Percentiles rank a stretch among this genome's conserved stretches.
These are phyloP conservation scores for Coniosporium tulheliwenetii DNA, from an alignment of 2,329 filamentous ascomycete genomes.

Conservation along the genomic window DNA sequence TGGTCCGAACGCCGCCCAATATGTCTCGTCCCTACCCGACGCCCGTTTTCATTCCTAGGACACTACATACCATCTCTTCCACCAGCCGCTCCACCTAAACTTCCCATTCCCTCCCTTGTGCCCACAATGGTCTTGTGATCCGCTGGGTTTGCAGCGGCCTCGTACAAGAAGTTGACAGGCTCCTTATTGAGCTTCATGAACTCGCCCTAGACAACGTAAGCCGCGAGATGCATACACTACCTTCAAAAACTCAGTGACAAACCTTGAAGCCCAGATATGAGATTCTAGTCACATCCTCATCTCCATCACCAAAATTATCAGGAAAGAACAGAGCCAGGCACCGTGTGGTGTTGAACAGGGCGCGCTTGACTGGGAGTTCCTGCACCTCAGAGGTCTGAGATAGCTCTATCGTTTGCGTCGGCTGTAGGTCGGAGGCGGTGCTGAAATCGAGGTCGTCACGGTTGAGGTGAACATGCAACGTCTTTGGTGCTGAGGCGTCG, in stretches of 20 bases:
- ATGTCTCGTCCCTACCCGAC: too few relatives aligned
- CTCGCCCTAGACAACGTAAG: constrained; percentile 39
- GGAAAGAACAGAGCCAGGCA: constrained; percentile 74
- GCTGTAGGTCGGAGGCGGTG: constrained; percentile 49
- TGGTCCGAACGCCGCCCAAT: too few relatives aligned
- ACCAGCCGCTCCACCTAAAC: too few relatives aligned
- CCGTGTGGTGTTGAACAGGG: constrained; percentile 74
- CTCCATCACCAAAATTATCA: constrained; percentile 67
- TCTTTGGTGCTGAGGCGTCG: constrained; percentile 56
- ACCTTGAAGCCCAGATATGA: constrained; percentile 75
- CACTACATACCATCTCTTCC: too few relatives aligned
- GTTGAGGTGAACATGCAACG: constrained; percentile 79
- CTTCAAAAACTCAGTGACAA: too few relatives aligned
- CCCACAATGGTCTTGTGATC: constrained; percentile 52
- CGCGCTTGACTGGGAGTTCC: constrained; percentile 77
- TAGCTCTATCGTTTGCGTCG: constrained; percentile 64
- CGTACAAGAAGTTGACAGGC: constrained; percentile 77
- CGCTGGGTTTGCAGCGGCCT: constrained; percentile 78
- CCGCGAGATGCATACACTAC: too few relatives aligned
- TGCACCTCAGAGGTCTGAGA: constrained; percentile 68
- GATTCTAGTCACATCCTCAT: constrained; percentile 63
- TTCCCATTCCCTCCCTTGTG: too few relatives aligned
- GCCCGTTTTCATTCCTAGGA: too few relatives aligned
- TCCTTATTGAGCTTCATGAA: constrained; percentile 77
- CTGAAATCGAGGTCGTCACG: constrained; percentile 74